Base-by-base conservation (phyloP, 768 basidiomycete genomes). In the Mycena metata region DNA sequence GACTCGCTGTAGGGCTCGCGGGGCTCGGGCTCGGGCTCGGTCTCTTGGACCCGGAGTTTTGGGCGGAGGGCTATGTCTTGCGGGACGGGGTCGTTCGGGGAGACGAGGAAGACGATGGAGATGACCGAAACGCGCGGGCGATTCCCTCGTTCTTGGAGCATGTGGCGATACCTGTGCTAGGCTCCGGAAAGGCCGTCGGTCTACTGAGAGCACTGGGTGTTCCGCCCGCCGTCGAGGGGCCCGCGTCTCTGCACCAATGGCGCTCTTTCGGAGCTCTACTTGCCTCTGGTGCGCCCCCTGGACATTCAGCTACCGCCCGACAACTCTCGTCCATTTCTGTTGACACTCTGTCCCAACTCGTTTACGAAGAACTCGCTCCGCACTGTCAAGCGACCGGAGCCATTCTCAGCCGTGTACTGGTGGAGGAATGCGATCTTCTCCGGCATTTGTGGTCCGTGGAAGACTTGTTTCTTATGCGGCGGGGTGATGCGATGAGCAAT, bases 181-280 rank as follows among this genome's bases (percentile, higher is more conserved):
- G 84, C 10, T 88, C 91, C 5, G 94, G 94, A 13, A 95, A 95
- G 76, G 89, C 91, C 3, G 84, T 92, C 23, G 94, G 94, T 11
- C 82, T 96, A 36, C 82, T 95, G 50, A 85, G 91, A 39, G 88
- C 86, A 15, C 83, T 95, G 62, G 89, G 81, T 19, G 74, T 80
- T 9, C 77, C 78, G 13, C 72, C 74, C 5, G 72, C 73, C 23
- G 67, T 75, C 0, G 72, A 79, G 15, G 70, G 75, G 8, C 70
- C 67, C 21, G 24, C 64, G n/a, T 60, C 67, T 2, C 71, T 81
- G 51, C 72, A 75, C 35, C 67, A 74, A 2, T 86, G 85, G 86
- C 78, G 78, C 19, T 77, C 82, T 8, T 89, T 90, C 66, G 71
- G 77, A 12, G 75, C 77, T 11, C 59, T 89, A 7, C 75, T 88